Evolutionary conservation across 2,329 filamentous ascomycete species (phyloP).

Genomic region (Dichotomopilus funicola): DNA sequence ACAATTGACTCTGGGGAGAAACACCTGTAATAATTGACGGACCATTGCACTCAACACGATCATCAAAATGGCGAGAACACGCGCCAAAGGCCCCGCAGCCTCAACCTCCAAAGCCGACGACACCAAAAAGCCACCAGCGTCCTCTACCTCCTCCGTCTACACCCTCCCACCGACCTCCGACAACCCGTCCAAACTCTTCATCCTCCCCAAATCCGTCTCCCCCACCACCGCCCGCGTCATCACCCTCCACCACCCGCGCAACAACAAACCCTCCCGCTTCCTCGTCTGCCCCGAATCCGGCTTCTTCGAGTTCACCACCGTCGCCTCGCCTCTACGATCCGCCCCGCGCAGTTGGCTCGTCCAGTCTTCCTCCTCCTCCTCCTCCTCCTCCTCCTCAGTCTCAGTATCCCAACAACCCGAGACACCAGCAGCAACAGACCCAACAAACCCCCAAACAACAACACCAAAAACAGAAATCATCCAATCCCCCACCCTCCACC

Average conservation of each 20-base stretch:
- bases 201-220: constrained; percentile 51
- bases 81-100: constrained; percentile 34
- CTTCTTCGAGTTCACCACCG: constrained; percentile 58
- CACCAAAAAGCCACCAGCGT: constrained; percentile 25
- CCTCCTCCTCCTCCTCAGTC: constrained; percentile 6
- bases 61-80: constrained; percentile 42
- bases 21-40: not conserved
- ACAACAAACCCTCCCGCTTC: constrained; percentile 49
- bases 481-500: constrained; percentile 65
- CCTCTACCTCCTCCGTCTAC: constrained; percentile 34
- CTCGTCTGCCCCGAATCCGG: constrained; percentile 55
- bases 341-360: constrained; percentile 59
- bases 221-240: constrained; percentile 52
- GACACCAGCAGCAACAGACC: constrained; percentile 4
- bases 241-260: constrained; percentile 54
- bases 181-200: constrained; percentile 50
- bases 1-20: not conserved
- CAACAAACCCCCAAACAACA: constrained; percentile 24
- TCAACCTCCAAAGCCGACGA: constrained; percentile 27
- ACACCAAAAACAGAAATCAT: constrained; percentile 35
- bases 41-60: not conserved
- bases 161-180: constrained; percentile 33
- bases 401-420: not conserved
- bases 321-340: constrained; percentile 43
- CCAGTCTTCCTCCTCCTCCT: constrained; percentile 25